Base-by-base conservation (phyloP, 2,329 filamentous ascomycete species). In the Anthostomella pinea region DNA sequence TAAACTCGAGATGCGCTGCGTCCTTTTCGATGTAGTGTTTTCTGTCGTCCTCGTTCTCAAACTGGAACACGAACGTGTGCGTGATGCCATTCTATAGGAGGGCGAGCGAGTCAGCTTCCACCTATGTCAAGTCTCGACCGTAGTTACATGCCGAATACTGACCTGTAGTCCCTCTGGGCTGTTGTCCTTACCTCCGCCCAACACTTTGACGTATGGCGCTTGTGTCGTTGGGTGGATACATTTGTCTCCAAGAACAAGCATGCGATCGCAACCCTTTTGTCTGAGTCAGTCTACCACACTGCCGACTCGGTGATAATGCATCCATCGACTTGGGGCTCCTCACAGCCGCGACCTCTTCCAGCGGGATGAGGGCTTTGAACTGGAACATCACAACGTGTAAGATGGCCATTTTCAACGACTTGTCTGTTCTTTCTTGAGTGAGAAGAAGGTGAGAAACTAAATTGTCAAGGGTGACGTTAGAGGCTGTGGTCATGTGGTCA, bases 61-160 rank as follows among this genome's bases (percentile, higher is more conserved):
- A 87, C 49, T 83, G 73, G 17, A 76, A 70, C 2, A 87, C 70
- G 48, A 86, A 86, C 1, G 69, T 78, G 52, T 87, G 82, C 1
- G 79, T 79, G 21, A 80, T 74, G 0, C 72, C 81, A 28, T 71
- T 67, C 81, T 78, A 38, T 39, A n/a, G 10, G 22, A 14, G 16
- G 33, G 13, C 8, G 26, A 10, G 13, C 30, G 9, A 37, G 9
- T 26, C n/a, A 24, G 13, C 16, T 29, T 23, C 15, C 9, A 8
- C 11, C n/a, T 2, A 8, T 11, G 6, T 27, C 14, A 14, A n/a
- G 16, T 16, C 7, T 2, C 9, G 22, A 8, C 6, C 6, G 9
- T 16, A 15, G 14, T 10, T 13, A 22, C 21, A 8, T 22, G 14
- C 5, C n/a, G 17, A 14, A 13, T 3, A 19, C 45, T 30, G 63